Percentiles rank a stretch among this genome's conserved stretches.
Evolutionary conservation across 2,329 filamentous ascomycete genomes (phyloP).

Genomic region (Aspergillus sp.): DNA sequence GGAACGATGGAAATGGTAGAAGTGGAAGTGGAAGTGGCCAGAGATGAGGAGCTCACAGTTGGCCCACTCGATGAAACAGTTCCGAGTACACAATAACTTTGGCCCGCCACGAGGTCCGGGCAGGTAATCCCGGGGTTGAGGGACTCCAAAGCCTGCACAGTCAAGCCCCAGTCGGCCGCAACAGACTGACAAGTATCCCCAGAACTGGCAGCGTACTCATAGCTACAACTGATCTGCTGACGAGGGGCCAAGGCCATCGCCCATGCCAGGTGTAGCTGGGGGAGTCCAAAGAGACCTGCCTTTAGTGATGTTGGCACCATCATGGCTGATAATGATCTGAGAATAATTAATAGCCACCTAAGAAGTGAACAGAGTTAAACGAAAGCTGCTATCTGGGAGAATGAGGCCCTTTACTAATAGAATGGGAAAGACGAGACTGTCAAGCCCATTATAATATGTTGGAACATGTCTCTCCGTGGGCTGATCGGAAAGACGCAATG

Average conservation of each 20-base stretch:
- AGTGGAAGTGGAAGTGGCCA: background rate
- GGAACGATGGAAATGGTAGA: background rate
- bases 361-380: no score
- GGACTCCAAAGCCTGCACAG: constrained; percentile 22
- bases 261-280: constrained; percentile 7
- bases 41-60: background rate
- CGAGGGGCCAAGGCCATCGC: background rate
- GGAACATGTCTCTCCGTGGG: no score
- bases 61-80: background rate
- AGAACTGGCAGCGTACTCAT: constrained; percentile 11
- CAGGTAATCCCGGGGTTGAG: constrained; percentile 31
- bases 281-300: constrained; percentile 2
- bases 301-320: background rate
- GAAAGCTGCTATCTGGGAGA: no score
- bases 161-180: constrained; percentile 25
- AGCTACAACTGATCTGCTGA: constrained; percentile 13
- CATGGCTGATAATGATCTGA: background rate
- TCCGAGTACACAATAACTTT: constrained; percentile 18
- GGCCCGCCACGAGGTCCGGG: constrained; percentile 18
- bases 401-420: no score
- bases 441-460: no score
- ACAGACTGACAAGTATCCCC: constrained; percentile 33
- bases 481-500: no score
- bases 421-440: no score
- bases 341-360: no score